phyloP scores from a whole-genome alignment of 345 rosid species.

The Syzygium grande region DNA sequence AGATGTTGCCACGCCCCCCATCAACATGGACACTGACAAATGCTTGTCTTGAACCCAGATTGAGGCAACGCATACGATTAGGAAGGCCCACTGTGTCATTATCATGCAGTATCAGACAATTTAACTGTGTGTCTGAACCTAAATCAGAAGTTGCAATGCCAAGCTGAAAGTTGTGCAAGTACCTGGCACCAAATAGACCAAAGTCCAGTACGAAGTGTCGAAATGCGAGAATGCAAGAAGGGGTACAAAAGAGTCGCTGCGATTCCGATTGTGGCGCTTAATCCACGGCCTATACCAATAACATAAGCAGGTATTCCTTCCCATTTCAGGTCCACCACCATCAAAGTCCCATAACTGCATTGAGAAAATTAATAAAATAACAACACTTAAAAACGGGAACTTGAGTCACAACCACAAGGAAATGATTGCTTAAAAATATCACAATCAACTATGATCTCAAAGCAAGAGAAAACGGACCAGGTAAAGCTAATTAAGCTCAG shows the following conservation, averaged over 20 bases:
- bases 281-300: conserved; percentile 70
- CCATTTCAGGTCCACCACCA: conserved; percentile 82
- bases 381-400: not conserved
- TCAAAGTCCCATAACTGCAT: conserved; percentile 67
- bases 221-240: conserved; percentile 40
- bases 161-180: not conserved
- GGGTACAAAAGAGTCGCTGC: conserved; percentile 73
- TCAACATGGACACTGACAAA: conserved; percentile 59
- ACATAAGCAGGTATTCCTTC: conserved; percentile 61
- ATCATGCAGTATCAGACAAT: not conserved
- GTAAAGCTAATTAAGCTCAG: not conserved
- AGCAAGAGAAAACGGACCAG: not conserved
- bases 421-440: not conserved
- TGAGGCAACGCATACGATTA: conserved; percentile 53
- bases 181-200: conserved; percentile 98
- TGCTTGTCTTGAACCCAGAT: conserved; percentile 34
- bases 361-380: not conserved
- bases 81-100: conserved; percentile 57
- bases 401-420: not conserved
- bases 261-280: conserved; percentile 66
- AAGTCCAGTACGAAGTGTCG: conserved; percentile 66
- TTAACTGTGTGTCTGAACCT: not conserved
- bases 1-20: conserved; percentile 82
- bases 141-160: not conserved
- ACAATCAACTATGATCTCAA: not conserved